Evolutionary conservation across 106 monocot genomes (phyloP), one percentile per base, ranked within the genome.

Genomic region (Dactylorhiza incarnata): DNA sequence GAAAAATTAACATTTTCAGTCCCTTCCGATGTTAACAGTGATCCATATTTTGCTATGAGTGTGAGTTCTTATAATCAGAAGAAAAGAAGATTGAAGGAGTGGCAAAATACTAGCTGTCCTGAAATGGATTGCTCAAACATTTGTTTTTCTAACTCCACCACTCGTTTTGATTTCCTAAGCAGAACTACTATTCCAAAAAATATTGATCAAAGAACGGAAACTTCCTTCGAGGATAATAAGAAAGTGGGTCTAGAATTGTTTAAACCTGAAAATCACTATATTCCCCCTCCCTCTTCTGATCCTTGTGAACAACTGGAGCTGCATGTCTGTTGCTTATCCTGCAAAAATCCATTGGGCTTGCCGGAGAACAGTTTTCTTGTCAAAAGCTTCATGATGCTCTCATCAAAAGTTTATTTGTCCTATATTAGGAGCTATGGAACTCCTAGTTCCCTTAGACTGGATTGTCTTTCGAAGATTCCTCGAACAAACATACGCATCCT

Each of bases 1-100:
- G 6, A 69, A 69, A 69, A 69, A 69, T 69, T 52, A 47, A 26
- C 65, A 26, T 26, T 55, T 44, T 45, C 45, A 48, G 75, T 72
- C 14, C 8, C 11, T 15, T 25, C 24, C 29, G 76, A 76, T 70
- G 56, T 75, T 49, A 92, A 89, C 75, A 53, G 72, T 6, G 89
- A 91, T 74, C 79, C 78, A 76, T 78, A 69, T 58, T 84, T 84
- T 10, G 85, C 66, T 74, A 82, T 24, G 49, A 92, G 99, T 77
- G 88, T 91, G 15, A 92, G 86, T 80, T 91, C 91, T 55, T 82
- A 78, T 76, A 74, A 70, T 47, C 82, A 86, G 61, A 94, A 89
- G 83, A 89, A 80, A 82, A 91, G 83, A 78, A 94, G 77, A 75
- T 44, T 75, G 22, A 45, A 72, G 9, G 62, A 61, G 56, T 73